Evolutionary conservation across 805 yeast species (phyloP), one percentile per base, ranked within the genome.

Genomic region (Maudiozyma serrabonitensis): DNA sequence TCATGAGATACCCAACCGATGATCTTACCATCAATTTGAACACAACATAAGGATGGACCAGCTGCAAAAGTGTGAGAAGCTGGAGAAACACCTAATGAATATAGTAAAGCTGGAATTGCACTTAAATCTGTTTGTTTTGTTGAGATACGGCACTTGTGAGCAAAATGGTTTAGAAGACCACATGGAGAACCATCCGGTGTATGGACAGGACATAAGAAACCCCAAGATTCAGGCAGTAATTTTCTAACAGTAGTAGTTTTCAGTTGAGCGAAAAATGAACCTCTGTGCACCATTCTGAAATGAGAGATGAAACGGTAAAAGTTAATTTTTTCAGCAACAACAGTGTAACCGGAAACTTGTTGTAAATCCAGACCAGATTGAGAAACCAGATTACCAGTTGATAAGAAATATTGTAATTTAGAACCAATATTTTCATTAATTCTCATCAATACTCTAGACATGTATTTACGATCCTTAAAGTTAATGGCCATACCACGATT

Each of bases 161-260:
- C 84, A 72, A 93, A 82, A 76, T 93, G 99, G 71, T 93, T 93
- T 62, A 93, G 74, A 67, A 93, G 75, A 74, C 99, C 99, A 81
- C 99, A 93, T 19, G 99, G 99, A 46, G 98, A 86, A 60, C 99
- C 99, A 84, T 93, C 99, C 6, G 99, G 99, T 13, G 99, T 93
- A 69, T 93, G 99, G 23, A 93, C 99, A 12, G 99, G 99, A 72
- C 99, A 93, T 59, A 93, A 71, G 78, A 93, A 93, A 3, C 99
- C 99, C 99, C 99, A 93, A 1, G 96, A 87, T 69, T 93, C 99
- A 1, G 99, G 99, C 51, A 93, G 76, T 60, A 93, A 74, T 68
- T 93, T 93, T 74, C 99, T 82, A 45, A 93, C 99, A 1, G 98
- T 85, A 23, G 99, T 93, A 41, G 99, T 93, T 67, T 93, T 93